These are phyloP conservation scores for Cryomyces antarcticus DNA, from an alignment of 495 filamentous ascomycete species.

Conservation along the genomic window DNA sequence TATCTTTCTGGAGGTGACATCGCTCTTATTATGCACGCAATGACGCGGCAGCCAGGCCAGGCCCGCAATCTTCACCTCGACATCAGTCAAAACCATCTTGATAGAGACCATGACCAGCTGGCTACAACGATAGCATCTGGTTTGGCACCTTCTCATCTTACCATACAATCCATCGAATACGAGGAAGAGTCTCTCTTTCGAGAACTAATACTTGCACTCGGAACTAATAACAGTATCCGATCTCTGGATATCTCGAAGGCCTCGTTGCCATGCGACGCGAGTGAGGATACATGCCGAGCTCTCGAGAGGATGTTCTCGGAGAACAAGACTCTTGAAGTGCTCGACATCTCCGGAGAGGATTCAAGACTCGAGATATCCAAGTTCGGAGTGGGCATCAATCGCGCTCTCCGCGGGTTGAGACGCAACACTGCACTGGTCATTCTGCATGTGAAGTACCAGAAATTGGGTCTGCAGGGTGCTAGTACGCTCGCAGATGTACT, in stretches of 20 bases:
- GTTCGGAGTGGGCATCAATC: conserved; percentile 63
- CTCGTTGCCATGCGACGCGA: conserved; percentile 61
- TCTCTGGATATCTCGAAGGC: conserved; percentile 79
- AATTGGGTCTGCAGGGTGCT: conserved; percentile 44
- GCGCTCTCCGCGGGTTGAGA: conserved; percentile 55
- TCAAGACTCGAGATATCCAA: conserved; percentile 71
- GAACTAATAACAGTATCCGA: conserved; percentile 48
- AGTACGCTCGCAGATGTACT: conserved; percentile 61
- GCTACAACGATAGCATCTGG: conserved; percentile 44
- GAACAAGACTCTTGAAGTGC: conserved; percentile 53
- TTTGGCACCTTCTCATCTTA: conserved; percentile 48
- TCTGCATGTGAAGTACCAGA: conserved; percentile 44
- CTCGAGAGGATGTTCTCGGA: conserved; percentile 55
- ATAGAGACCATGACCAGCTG: conserved; percentile 47
- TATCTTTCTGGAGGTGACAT: conserved; percentile 58
- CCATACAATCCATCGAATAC: conserved; percentile 75
- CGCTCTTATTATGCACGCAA: conserved; percentile 56
- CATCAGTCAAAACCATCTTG: conserved; percentile 65
- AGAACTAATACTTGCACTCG: conserved; percentile 48
- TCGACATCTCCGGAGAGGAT: conserved; percentile 80
- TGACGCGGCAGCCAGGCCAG: conserved; percentile 30
- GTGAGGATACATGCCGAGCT: conserved; percentile 50
- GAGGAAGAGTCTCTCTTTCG: conserved; percentile 57
- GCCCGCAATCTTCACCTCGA: conserved; percentile 54
- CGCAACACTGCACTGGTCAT: conserved; percentile 55